Conservation (phyloP, 192 early-diverging fungal genomes). For the Mortierella alpina region DNA sequence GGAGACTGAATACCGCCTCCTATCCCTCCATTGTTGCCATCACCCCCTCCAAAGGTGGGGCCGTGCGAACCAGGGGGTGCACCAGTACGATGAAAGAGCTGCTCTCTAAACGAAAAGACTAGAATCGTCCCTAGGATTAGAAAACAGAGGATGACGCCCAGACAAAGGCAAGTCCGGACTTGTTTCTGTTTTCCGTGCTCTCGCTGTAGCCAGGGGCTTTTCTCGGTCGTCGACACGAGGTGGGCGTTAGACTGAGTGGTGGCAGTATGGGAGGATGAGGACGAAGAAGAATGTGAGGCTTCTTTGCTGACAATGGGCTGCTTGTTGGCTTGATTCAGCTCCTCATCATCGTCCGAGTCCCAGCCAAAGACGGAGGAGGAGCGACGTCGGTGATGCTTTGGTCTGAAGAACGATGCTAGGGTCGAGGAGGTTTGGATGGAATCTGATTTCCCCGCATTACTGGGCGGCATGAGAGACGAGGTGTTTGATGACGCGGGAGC, state of each 20-base stretch:
- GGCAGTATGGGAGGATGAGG: background rate
- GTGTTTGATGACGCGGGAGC: too few species aligned
- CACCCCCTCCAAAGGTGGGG: background rate
- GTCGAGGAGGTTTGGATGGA: conserved; percentile 4
- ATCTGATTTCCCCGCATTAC: too few species aligned
- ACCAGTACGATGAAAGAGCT: conserved; percentile 3
- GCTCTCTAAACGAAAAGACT: conserved; percentile 20
- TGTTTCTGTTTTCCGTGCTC: conserved; percentile 27
- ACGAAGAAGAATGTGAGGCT: background rate
- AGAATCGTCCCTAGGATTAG: conserved; percentile 24
- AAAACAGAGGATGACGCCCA: conserved; percentile 29
- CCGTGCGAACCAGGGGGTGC: background rate
- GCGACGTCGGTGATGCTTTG: background rate
- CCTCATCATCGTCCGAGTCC: conserved; percentile 49
- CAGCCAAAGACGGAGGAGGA: conserved; percentile 36
- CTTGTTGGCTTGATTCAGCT: conserved; percentile 4
- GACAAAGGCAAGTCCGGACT: conserved; percentile 32
- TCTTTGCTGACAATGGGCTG: background rate
- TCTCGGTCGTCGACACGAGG: conserved; percentile 12
- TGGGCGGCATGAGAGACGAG: too few species aligned
- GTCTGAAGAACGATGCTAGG: conserved; percentile 17
- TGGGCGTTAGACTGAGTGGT: background rate
- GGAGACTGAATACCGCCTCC: background rate
- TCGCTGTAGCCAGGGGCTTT: conserved; percentile 28
- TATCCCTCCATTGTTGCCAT: background rate